These are phyloP conservation scores for Apium graveolens DNA, from an alignment of 129 eudicot genomes.

Conservation along the genomic window DNA sequence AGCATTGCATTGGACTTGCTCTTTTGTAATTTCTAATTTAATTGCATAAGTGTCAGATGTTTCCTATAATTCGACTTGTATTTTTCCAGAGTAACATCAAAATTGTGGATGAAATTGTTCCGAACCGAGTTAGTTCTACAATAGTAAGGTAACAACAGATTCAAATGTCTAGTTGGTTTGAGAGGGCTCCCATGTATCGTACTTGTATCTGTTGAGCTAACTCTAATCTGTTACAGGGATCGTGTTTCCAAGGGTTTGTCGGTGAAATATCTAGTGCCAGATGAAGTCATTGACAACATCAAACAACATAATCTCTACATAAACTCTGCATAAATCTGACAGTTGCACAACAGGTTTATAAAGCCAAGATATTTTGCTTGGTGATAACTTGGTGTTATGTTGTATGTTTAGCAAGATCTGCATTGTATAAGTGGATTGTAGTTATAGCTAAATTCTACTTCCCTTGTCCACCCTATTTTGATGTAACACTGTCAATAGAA, in stretches of 20 bases:
- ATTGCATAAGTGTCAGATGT: background rate
- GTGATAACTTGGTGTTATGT: too few species aligned
- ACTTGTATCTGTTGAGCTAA: background rate
- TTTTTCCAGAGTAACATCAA: conserved; percentile 56
- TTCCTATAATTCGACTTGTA: background rate
- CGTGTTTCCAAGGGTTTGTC: conserved; percentile 75
- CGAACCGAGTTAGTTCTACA: conserved; percentile 80
- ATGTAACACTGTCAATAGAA: too few species aligned
- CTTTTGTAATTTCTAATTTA: background rate
- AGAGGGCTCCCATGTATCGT: conserved; percentile 5
- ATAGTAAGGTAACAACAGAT: conserved; percentile 49
- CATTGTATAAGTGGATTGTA: too few species aligned
- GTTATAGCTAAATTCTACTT: too few species aligned
- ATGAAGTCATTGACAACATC: conserved; percentile 73
- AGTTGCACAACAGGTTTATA: too few species aligned
- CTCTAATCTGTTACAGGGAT: conserved; percentile 35
- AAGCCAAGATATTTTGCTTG: too few species aligned
- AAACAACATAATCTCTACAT: conserved; percentile 42
- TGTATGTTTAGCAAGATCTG: too few species aligned
- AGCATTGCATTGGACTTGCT: too few species aligned
- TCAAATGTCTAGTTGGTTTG: background rate
- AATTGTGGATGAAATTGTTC: conserved; percentile 73
- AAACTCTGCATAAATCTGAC: conserved; percentile 3
- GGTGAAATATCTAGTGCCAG: conserved; percentile 67
- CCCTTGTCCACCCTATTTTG: too few species aligned